Evolutionary conservation across 768 basidiomycete genomes (phyloP).

Genomic region (Cantharellus cinnabarinus): DNA sequence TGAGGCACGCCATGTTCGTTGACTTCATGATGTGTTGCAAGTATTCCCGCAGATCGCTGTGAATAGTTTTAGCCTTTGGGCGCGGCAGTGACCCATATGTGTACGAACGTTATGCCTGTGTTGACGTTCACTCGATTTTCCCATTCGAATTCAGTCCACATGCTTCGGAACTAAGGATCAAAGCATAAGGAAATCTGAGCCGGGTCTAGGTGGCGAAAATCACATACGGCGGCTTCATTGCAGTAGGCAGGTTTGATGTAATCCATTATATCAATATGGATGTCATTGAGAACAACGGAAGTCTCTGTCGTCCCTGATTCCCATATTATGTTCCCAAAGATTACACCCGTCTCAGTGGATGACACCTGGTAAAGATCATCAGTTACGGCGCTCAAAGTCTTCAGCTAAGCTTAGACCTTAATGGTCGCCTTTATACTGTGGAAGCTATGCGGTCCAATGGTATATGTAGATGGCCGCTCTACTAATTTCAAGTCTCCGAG

Average conservation of each 20-base stretch:
- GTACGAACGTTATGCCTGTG: conserved; percentile 48
- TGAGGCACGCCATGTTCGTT: conserved; percentile 95
- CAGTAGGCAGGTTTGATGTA: conserved; percentile 95
- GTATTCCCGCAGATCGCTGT: conserved; percentile 69
- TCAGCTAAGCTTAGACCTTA: conserved; percentile 30
- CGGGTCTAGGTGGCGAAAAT: neutral
- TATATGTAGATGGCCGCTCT: conserved; percentile 84
- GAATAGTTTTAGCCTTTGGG: neutral
- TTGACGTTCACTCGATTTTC: conserved; percentile 96
- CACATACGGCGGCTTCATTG: conserved; percentile 70
- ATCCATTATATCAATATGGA: conserved; percentile 97
- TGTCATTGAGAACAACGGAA: conserved; percentile 88
- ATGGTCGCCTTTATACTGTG: conserved; percentile 97
- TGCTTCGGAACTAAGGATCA: conserved; percentile 65
- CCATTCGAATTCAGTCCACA: conserved; percentile 99
- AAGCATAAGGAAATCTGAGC: neutral
- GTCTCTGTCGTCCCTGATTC: conserved; percentile 65
- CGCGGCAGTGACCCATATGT: neutral
- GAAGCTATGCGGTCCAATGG: conserved; percentile 90
- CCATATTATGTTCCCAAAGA: conserved; percentile 96
- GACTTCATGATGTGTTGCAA: conserved; percentile 87
- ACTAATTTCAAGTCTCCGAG: conserved; percentile 93
- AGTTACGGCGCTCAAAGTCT: neutral
- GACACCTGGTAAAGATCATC: conserved; percentile 31
- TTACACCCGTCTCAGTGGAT: conserved; percentile 95